phyloP scores from a whole-genome alignment of 306 rosid genomes.

The Cicer judaicum region DNA sequence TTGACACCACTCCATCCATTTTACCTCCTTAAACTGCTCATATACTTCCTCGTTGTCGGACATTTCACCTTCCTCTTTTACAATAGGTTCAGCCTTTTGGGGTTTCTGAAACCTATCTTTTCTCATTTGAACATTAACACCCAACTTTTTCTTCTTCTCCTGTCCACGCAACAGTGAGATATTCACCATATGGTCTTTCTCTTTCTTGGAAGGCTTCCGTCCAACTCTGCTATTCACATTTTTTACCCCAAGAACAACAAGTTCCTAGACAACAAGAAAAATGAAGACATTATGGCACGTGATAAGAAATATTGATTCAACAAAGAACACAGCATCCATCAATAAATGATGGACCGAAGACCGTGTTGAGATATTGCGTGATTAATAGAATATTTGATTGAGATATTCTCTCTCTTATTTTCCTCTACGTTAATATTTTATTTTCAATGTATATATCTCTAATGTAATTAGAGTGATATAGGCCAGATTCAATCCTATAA shows the following conservation, averaged over 20 bases:
- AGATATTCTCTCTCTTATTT: neutral
- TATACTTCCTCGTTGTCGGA: constrained; percentile 94
- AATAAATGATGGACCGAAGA: neutral
- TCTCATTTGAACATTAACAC: constrained; percentile 57
- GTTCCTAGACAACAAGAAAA: constrained; percentile 63
- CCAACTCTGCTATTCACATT: constrained; percentile 67
- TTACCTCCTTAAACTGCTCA: constrained; percentile 98
- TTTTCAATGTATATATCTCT: neutral
- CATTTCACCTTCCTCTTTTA: constrained; percentile 99
- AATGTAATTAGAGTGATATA: neutral
- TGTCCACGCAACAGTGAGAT: constrained; percentile 56
- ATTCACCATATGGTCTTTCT: constrained; percentile 61
- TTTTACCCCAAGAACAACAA: constrained; percentile 78
- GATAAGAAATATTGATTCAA: constrained; percentile 24
- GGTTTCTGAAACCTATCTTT: constrained; percentile 67
- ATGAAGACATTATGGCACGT: constrained; percentile 29
- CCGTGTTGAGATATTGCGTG: neutral
- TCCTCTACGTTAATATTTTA: neutral
- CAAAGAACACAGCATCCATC: constrained; percentile 19
- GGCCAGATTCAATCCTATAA: neutral
- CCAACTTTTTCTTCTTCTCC: constrained; percentile 68
- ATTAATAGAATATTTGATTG: neutral
- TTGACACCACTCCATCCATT: constrained; percentile 99
- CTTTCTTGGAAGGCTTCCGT: constrained; percentile 83
- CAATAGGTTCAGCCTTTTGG: constrained; percentile 76